phyloP scores from a whole-genome alignment of 306 rosid genomes.

The Medicago ruthenica region DNA sequence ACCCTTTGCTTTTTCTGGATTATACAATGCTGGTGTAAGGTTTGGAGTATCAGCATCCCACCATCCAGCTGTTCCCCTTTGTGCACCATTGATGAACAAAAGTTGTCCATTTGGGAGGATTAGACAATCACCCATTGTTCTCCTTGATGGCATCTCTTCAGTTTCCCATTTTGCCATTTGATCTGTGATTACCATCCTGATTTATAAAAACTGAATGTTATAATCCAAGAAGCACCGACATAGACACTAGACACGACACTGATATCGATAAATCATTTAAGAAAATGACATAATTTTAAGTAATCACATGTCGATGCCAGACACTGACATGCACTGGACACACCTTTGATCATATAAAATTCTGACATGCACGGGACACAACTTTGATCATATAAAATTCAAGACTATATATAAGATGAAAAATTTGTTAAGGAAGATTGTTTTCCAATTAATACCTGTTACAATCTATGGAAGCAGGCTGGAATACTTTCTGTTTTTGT shows the following conservation, averaged over 20 bases:
- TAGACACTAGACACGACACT: no score
- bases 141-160: conserved; percentile 73
- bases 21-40: conserved; percentile 56
- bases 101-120: conserved; percentile 75
- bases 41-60: conserved; percentile 73
- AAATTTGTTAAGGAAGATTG: background rate
- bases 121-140: conserved; percentile 80
- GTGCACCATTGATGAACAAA: conserved; percentile 77
- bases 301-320: background rate
- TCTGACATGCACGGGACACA: no score
- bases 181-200: conserved; percentile 58
- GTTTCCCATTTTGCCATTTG: conserved; percentile 54
- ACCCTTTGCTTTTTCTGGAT: conserved; percentile 43
- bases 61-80: conserved; percentile 80
- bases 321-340: background rate
- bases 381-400: no score
- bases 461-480: conserved; percentile 69
- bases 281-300: no score
- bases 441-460: conserved; percentile 21
- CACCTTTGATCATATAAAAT: no score
- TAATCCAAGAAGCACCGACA: background rate
- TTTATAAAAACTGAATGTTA: background rate
- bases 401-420: no score
- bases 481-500: conserved; percentile 20
- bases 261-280: no score